Base-by-base conservation (phyloP, 2,329 filamentous ascomycete species). In the Verticillium dahliae region DNA sequence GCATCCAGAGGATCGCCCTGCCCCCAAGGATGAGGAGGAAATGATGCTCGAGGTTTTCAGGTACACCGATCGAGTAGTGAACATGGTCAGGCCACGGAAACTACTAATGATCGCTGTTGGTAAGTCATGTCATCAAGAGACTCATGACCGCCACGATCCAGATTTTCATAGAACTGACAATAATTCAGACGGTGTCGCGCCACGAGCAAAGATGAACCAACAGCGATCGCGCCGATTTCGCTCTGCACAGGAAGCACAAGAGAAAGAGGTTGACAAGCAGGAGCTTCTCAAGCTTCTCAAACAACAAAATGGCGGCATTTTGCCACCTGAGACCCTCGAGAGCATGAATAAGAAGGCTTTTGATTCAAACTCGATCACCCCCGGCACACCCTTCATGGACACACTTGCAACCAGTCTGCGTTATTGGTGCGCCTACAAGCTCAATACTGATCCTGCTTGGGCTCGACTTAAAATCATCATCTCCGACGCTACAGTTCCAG, bases 11-110 rank as follows among this genome's bases (percentile, higher is more conserved):
- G 94, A 98, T 71, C 87, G 87, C 65, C 92, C 95, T 1, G 87
- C 95, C 4, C 95, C 95, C 11, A 90, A 89, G 71, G 94, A 95
- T 64, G 95, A 99, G 79, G 92, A 96, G 74, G 95, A 98, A 78
- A 99, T 99, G 95, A 99, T 99, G 95, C 75, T 97, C 69, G 96
- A 96, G 72, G 88, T 99, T 64, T 99, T 99, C 81, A 91, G 90
- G 72, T 99, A 99, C 76, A 99, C 95, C n/a, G 93, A 99, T 73
- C 90, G 95, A 63, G 93, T 99, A 31, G 91, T 99, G 67, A 97
- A 97, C 74, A 99, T 99, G 94, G 94, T 97, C 67, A 90, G 95
- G 63, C 95, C 95, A 10, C 88, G 95, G 69, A 98, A 97, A 78
- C 80, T 99, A 57, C 84, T 99, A 61, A 95, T 98, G 90, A 97